Evolutionary conservation across 2,329 filamentous ascomycete species (phyloP).

Genomic region (Colletotrichum eremochloae): DNA sequence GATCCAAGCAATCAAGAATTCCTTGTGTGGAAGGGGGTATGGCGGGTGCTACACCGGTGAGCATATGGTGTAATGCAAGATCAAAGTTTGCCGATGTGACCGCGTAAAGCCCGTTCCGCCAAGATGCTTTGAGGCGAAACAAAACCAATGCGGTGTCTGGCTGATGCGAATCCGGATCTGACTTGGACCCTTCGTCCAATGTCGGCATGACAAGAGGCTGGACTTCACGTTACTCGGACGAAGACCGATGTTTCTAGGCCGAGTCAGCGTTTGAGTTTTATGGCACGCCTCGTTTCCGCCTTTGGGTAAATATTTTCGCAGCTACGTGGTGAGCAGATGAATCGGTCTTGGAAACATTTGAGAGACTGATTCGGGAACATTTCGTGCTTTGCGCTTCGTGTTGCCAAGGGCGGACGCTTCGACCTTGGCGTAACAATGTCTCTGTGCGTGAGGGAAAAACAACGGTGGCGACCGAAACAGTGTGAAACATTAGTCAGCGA

Average conservation of each 20-base stretch:
- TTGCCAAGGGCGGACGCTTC: constrained; percentile 1
- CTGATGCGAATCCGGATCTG: not conserved
- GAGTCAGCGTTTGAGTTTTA: constrained; percentile 35
- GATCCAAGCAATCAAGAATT: not conserved
- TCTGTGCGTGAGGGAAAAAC: not conserved
- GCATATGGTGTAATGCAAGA: not conserved
- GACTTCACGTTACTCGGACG: constrained; percentile 24
- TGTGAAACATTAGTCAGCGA: constrained; percentile 37
- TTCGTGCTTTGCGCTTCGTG: not conserved
- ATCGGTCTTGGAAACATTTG: constrained; percentile 2
- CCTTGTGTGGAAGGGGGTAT: not conserved
- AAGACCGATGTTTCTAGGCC: not conserved
- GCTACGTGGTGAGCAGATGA: not conserved
- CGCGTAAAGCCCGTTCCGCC: constrained; percentile 2
- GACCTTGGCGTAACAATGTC: not conserved
- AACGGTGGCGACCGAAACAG: constrained; percentile 31
- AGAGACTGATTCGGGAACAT: not conserved
- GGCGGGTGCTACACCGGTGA: constrained; percentile 12
- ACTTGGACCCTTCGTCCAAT: constrained; percentile 18
- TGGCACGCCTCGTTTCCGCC: not conserved
- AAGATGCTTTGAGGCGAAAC: constrained; percentile 5
- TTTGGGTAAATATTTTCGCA: not conserved
- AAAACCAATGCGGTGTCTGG: not conserved
- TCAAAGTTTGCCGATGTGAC: constrained; percentile 30
- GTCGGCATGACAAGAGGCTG: constrained; percentile 3